Evolutionary conservation across 345 rosid species (phyloP).

Genomic region (Hirschfeldia incana): DNA sequence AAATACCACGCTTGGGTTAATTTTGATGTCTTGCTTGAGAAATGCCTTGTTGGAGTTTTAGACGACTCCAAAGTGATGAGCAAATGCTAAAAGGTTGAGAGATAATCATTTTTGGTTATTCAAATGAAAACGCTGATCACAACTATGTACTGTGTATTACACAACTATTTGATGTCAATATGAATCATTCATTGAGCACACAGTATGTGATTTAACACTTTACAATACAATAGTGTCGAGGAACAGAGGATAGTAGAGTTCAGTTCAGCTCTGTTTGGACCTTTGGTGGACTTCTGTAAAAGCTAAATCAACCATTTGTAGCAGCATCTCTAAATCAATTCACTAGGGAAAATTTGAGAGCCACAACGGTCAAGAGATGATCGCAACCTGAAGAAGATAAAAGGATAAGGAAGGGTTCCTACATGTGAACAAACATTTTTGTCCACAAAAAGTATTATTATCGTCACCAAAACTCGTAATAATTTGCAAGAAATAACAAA

Average conservation of each 20-base stretch:
- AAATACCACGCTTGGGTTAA: slow-evolving; percentile 98
- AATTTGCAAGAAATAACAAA: neutral
- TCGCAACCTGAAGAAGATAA: slow-evolving; percentile 27
- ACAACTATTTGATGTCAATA: slow-evolving; percentile 28
- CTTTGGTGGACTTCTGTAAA: slow-evolving; percentile 7
- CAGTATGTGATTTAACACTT: neutral
- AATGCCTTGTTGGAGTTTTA: slow-evolving; percentile 73
- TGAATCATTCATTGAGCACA: neutral
- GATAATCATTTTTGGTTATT: slow-evolving; percentile 18
- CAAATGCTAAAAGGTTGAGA: slow-evolving; percentile 9
- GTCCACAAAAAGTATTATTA: slow-evolving; percentile 47
- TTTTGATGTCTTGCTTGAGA: slow-evolving; percentile 77
- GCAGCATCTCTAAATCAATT: neutral
- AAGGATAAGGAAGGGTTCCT: slow-evolving; percentile 50
- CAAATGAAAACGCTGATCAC: slow-evolving; percentile 27
- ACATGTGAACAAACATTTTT: slow-evolving; percentile 35
- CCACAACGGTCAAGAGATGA: slow-evolving; percentile 39
- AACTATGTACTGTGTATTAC: neutral
- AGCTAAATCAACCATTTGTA: neutral
- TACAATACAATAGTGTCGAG: neutral
- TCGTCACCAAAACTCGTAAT: neutral
- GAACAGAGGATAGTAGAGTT: neutral
- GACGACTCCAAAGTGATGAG: slow-evolving; percentile 50
- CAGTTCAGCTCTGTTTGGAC: neutral
- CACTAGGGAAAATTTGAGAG: slow-evolving; percentile 26